These are phyloP conservation scores for Russula ochroleuca DNA, from an alignment of 768 basidiomycete genomes.

Conservation along the genomic window DNA sequence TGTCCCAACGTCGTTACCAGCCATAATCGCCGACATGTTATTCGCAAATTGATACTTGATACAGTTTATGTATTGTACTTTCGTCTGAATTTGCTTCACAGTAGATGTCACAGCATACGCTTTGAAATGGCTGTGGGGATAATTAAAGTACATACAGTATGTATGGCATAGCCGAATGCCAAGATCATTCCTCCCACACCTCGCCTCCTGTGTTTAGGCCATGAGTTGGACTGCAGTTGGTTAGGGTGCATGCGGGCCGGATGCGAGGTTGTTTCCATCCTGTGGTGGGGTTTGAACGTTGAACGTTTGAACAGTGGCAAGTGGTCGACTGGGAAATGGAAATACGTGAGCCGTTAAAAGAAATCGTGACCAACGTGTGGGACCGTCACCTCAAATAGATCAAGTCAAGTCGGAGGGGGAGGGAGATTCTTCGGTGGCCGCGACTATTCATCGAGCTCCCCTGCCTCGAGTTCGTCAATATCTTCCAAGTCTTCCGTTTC, in stretches of 20 bases:
- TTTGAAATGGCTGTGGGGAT: not conserved
- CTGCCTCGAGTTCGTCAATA: conserved; percentile 15
- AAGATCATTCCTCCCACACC: not conserved
- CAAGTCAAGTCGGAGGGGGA: not conserved
- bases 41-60: too few relatives aligned
- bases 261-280: not conserved
- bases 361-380: not conserved
- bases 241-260: not conserved
- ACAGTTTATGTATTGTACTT: too few relatives aligned
- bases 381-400: not conserved
- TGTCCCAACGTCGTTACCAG: not conserved
- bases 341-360: not conserved
- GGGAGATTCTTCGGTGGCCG: not conserved
- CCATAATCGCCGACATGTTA: too few relatives aligned
- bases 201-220: not conserved
- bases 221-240: not conserved
- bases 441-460: conserved; percentile 19
- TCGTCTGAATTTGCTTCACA: too few relatives aligned
- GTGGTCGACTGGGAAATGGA: not conserved
- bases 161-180: not conserved
- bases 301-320: not conserved
- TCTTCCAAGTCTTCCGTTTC: conserved; percentile 21
- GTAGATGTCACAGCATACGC: not conserved
- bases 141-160: not conserved
- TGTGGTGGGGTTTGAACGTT: too few relatives aligned